Percentiles rank a stretch among this genome's conserved stretches.
Evolutionary conservation across 2,329 filamentous ascomycete genomes (phyloP).

Genomic region (Epichloe amarillans): DNA sequence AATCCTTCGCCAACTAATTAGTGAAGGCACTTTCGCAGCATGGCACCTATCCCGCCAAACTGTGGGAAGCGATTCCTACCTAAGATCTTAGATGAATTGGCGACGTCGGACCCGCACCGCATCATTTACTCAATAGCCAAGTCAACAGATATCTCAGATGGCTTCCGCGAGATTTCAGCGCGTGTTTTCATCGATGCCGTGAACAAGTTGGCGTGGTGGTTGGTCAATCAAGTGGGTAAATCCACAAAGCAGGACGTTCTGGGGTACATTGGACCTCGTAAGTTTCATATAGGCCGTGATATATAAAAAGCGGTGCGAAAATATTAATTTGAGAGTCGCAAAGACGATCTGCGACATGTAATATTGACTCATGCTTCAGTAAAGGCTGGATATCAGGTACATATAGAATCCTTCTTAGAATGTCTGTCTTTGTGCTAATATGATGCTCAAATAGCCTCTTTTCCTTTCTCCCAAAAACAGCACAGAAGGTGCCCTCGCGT

Average conservation of each 20-base stretch:
- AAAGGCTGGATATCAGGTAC: neutral
- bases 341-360: constrained; percentile 19
- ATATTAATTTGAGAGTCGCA: neutral
- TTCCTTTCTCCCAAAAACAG: constrained; percentile 23
- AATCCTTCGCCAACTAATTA: rapidly evolving
- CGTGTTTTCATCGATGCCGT: constrained; percentile 13
- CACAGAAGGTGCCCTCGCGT: constrained; percentile 17
- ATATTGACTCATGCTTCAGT: constrained; percentile 18
- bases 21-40: neutral
- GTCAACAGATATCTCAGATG: constrained; percentile 4
- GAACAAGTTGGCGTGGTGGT: constrained; percentile 19
- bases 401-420: neutral
- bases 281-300: constrained; percentile 4
- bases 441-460: constrained; percentile 13
- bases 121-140: constrained; percentile 14
- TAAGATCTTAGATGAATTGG: constrained; percentile 17
- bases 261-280: constrained; percentile 21
- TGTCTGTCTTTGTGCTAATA: neutral
- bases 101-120: constrained; percentile 13
- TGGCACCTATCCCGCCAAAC: neutral
- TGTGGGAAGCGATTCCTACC: constrained; percentile 15
- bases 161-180: constrained; percentile 14
- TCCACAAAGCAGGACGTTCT: constrained; percentile 9
- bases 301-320: neutral
- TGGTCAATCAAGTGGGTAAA: constrained; percentile 11